These are phyloP conservation scores for Rhexocercosporidium sp. DNA, from an alignment of 2,329 filamentous ascomycete species.

Conservation along the genomic window DNA sequence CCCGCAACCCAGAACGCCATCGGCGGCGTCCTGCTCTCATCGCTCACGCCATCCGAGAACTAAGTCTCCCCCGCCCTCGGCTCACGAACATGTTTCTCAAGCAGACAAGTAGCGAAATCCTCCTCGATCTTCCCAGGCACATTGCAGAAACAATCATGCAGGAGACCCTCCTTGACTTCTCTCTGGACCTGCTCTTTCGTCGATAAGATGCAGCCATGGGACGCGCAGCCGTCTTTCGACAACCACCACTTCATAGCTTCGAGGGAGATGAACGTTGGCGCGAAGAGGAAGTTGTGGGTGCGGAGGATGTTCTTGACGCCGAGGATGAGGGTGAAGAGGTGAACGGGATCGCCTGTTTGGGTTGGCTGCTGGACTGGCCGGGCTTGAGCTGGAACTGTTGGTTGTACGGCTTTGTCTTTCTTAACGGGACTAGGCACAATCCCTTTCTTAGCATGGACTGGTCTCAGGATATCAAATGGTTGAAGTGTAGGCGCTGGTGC, in stretches of 20 bases:
- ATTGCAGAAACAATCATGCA: conserved; percentile 33
- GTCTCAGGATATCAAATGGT: background rate
- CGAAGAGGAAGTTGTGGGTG: conserved; percentile 87
- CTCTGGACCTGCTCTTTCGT: conserved; percentile 72
- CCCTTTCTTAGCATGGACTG: background rate
- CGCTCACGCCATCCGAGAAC: background rate
- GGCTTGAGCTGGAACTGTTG: background rate
- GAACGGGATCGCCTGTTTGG: conserved; percentile 54
- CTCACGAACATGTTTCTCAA: background rate
- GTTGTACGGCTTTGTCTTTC: background rate
- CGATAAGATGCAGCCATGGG: conserved; percentile 84
- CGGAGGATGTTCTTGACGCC: conserved; percentile 93
- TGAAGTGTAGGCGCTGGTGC: background rate
- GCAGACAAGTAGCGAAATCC: background rate
- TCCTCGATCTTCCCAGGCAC: background rate
- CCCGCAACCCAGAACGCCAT: conserved; percentile 19
- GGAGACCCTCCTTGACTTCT: conserved; percentile 55
- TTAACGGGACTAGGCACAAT: background rate
- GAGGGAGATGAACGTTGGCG: conserved; percentile 84
- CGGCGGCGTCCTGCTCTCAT: background rate
- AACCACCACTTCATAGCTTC: conserved; percentile 97
- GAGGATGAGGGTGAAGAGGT: conserved; percentile 79
- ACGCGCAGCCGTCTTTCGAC: conserved; percentile 81
- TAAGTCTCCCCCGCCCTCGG: background rate
- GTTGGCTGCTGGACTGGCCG: background rate